phyloP scores from a whole-genome alignment of 2,329 filamentous ascomycete genomes.

The Ceratocystis lukuohia region DNA sequence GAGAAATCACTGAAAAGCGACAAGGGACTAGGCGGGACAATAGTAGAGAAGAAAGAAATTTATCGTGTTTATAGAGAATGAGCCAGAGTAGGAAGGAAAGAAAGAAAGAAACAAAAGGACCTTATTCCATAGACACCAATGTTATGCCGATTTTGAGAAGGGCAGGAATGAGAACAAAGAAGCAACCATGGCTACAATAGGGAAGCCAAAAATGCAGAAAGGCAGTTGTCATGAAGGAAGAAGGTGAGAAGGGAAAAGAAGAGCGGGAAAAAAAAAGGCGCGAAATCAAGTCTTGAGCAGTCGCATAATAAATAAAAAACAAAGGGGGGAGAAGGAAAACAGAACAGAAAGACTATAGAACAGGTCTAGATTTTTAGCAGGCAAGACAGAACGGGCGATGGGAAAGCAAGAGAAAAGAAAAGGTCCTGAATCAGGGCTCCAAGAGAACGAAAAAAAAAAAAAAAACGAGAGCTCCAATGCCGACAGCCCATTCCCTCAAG shows the following conservation, averaged over 20 bases:
- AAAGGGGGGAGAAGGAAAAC: background rate
- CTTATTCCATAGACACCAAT: background rate
- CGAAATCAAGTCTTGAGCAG: background rate
- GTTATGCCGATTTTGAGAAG: background rate
- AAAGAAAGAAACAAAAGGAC: background rate
- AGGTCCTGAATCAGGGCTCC: background rate
- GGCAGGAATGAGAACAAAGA: background rate
- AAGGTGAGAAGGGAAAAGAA: background rate
- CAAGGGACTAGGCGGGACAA: background rate
- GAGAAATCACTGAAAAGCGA: background rate
- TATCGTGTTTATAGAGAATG: background rate
- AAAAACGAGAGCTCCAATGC: background rate
- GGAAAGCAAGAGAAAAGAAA: background rate
- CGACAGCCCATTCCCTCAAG: background rate
- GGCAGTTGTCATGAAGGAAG: background rate
- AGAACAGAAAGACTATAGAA: slow-evolving; percentile 2
- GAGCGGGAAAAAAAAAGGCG: background rate
- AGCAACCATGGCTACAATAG: background rate
- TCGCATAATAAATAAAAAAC: too few relatives aligned
- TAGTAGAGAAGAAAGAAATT: too few relatives aligned
- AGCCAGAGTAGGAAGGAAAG: background rate
- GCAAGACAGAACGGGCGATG: background rate
- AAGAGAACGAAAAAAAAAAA: background rate
- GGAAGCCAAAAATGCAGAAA: background rate
- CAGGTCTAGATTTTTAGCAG: background rate